A percentile compares a stretch with the other conserved stretches of the same genome.
Evolutionary conservation across 139 green algal genomes (phyloP).

Genomic region (Chlamydomonas applanata): DNA sequence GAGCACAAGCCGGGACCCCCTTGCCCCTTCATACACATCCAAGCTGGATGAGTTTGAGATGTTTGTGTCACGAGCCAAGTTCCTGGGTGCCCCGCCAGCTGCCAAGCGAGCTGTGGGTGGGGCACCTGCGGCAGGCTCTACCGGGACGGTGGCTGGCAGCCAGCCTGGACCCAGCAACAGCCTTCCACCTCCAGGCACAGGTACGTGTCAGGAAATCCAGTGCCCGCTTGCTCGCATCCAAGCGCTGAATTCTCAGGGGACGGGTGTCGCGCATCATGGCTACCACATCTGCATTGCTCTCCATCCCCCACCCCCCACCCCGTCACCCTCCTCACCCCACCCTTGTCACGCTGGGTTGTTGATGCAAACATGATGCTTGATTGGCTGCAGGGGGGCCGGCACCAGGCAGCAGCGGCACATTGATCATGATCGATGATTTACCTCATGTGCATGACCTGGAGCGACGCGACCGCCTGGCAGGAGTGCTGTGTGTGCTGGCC

Average conservation of each 20-base stretch:
- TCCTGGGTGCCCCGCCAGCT: constrained; percentile 50
- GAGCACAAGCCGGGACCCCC: no score
- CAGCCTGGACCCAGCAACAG: constrained; percentile 7
- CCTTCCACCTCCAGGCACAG: constrained; percentile 3
- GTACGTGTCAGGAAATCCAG: no score
- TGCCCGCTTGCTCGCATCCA: no score
- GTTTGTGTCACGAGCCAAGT: constrained; percentile 66
- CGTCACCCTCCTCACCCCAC: not conserved
- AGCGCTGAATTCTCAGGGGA: no score
- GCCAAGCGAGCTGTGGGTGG: not conserved
- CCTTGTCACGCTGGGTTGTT: not conserved
- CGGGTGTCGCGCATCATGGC: no score
- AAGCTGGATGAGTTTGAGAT: constrained; percentile 80
- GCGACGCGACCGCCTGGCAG: constrained; percentile 45
- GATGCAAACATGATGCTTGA: not conserved
- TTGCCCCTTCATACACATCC: constrained; percentile 24
- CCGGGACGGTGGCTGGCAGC: not conserved
- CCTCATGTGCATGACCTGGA: constrained; percentile 50
- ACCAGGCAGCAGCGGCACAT: constrained; percentile 20
- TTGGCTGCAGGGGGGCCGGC: constrained; percentile 6
- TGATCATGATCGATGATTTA: constrained; percentile 76
- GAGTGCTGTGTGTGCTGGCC: constrained; percentile 47
- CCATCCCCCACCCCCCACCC: not conserved
- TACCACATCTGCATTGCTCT: not conserved
- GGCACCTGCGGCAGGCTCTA: not conserved